These are phyloP conservation scores for Xylaria digitata DNA, from an alignment of 2,329 filamentous ascomycete genomes.

Conservation along the genomic window DNA sequence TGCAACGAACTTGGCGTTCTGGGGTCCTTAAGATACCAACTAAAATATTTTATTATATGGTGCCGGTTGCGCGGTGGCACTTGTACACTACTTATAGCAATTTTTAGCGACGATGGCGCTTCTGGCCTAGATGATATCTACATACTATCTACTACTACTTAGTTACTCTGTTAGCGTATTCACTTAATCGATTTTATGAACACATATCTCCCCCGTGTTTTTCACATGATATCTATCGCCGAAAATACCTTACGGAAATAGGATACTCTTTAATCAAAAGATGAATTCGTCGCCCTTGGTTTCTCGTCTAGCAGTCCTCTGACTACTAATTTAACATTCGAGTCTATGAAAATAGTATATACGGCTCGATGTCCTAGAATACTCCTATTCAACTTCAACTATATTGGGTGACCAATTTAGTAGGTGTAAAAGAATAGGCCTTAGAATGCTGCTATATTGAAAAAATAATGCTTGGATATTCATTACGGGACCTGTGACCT, in stretches of 20 bases:
- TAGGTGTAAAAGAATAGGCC: not conserved
- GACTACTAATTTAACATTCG: not conserved
- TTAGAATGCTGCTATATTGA: not conserved
- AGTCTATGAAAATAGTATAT: not conserved
- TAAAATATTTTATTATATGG: constrained; percentile 13
- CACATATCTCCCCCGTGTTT: not conserved
- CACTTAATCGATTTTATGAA: constrained; percentile 25
- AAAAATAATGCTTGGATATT: not conserved
- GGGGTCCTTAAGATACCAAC: constrained; percentile 37
- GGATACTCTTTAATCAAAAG: not conserved
- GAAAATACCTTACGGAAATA: not conserved
- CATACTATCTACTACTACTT: constrained; percentile 1
- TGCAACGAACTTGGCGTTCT: constrained; percentile 37
- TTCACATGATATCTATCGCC: constrained; percentile 7
- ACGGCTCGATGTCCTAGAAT: not conserved
- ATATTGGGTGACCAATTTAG: not conserved
- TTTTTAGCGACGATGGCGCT: constrained; percentile 6
- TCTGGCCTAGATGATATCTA: constrained; percentile 28
- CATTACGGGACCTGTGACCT: not conserved
- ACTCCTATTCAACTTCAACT: not conserved
- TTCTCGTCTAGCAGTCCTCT: not conserved
- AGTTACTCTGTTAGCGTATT: not conserved
- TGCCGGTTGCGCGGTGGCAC: constrained; percentile 13
- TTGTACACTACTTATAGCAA: constrained; percentile 27
- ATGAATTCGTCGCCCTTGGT: too few relatives aligned